These are phyloP conservation scores for Exophiala calicioides DNA, from an alignment of 2,329 filamentous ascomycete genomes.

Conservation along the genomic window DNA sequence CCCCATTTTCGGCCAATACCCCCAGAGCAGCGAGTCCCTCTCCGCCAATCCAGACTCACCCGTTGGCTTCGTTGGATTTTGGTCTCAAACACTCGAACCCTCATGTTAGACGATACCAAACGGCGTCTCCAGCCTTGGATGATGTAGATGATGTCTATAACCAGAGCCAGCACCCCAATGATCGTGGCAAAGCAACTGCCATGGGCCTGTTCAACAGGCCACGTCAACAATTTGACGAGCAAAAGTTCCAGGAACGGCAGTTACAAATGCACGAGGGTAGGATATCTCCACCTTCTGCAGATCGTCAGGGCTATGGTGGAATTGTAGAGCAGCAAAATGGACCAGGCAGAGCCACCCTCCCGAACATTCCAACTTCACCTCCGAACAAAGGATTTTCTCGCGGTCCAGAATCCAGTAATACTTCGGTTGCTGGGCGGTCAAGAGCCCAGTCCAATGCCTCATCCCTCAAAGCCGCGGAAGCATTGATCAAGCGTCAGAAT, in stretches of 20 bases:
- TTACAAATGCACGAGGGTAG: constrained; percentile 76
- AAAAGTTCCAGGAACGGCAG: constrained; percentile 79
- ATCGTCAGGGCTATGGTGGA: constrained; percentile 21
- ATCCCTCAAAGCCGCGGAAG: constrained; percentile 23
- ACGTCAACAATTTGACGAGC: constrained; percentile 75
- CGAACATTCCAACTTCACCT: constrained; percentile 15
- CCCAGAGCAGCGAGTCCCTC: constrained; percentile 46
- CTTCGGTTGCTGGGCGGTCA: constrained; percentile 11
- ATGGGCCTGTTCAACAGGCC: constrained; percentile 73
- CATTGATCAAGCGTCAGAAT: constrained; percentile 30
- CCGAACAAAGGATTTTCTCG: constrained; percentile 6
- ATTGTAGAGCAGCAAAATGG: constrained; percentile 27
- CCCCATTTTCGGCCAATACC: constrained; percentile 34
- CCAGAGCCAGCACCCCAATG: constrained; percentile 69
- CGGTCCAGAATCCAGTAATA: constrained; percentile 2
- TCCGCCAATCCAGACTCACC: constrained; percentile 39
- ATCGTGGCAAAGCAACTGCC: constrained; percentile 79
- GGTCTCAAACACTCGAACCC: constrained; percentile 17
- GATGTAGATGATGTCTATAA: constrained; percentile 65
- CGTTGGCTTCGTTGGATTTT: constrained; percentile 27
- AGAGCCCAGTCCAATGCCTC: constrained; percentile 25
- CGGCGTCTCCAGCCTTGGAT: constrained; percentile 35
- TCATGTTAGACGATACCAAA: constrained; percentile 25
- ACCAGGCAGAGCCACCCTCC: background rate
- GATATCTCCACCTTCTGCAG: constrained; percentile 55